Evolutionary conservation across 2,329 filamentous ascomycete species (phyloP).

Genomic region (Eutypella sp.): DNA sequence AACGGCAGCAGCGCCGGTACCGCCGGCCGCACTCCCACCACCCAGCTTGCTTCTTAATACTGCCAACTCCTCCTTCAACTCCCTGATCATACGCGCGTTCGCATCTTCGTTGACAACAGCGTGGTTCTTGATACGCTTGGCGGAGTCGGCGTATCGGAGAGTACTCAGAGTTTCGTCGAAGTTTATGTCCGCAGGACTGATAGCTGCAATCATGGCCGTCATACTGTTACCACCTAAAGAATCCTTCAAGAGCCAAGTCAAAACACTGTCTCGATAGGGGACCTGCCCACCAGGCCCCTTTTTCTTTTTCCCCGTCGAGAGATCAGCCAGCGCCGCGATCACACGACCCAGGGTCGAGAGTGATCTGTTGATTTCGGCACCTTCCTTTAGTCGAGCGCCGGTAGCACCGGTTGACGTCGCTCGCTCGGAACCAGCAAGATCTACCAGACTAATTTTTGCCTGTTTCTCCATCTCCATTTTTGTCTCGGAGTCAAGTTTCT

Average conservation of each 20-base stretch:
- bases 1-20: slow-evolving; percentile 41
- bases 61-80: slow-evolving; percentile 90
- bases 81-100: slow-evolving; percentile 97
- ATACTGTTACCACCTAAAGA: slow-evolving; percentile 97
- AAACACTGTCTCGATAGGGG: slow-evolving; percentile 91
- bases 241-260: slow-evolving; percentile 96
- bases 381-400: slow-evolving; percentile 90
- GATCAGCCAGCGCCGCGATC: slow-evolving; percentile 89
- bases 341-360: slow-evolving; percentile 94
- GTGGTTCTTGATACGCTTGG: slow-evolving; percentile 99
- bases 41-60: slow-evolving; percentile 82
- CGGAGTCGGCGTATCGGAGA: slow-evolving; percentile 91
- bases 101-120: slow-evolving; percentile 98
- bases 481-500: slow-evolving; percentile 83
- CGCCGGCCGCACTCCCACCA: slow-evolving; percentile 47
- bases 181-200: slow-evolving; percentile 97
- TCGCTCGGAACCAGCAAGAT: slow-evolving; percentile 95
- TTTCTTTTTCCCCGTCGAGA: slow-evolving; percentile 79
- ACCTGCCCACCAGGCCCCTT: slow-evolving; percentile 72
- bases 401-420: slow-evolving; percentile 96
- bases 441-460: slow-evolving; percentile 94
- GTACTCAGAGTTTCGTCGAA: slow-evolving; percentile 97
- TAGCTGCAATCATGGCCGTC: slow-evolving; percentile 99
- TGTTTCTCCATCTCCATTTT: slow-evolving; percentile 98
- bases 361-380: slow-evolving; percentile 96